These are phyloP conservation scores for Pyricularia grisea DNA, from an alignment of 2,329 filamentous ascomycete species.

Conservation along the genomic window DNA sequence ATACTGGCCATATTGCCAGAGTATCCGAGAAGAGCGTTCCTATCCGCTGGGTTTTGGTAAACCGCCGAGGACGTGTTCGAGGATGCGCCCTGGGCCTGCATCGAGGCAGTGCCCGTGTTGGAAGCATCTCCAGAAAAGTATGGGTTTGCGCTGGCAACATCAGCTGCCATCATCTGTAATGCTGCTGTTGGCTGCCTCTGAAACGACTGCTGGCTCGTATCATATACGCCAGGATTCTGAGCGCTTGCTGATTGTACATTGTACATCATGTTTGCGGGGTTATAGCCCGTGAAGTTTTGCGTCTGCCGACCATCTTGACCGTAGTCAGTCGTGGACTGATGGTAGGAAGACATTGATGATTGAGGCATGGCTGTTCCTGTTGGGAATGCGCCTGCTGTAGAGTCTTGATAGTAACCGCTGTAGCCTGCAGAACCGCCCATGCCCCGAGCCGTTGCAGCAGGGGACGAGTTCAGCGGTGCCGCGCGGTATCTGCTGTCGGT, in stretches of 20 bases:
- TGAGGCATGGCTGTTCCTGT: constrained; percentile 46
- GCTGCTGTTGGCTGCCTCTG: constrained; percentile 61
- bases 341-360: constrained; percentile 41
- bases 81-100: constrained; percentile 40
- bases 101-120: constrained; percentile 43
- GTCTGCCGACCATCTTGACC: constrained; percentile 49
- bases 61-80: constrained; percentile 44
- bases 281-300: constrained; percentile 49
- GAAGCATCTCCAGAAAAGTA: constrained; percentile 67
- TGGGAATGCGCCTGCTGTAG: constrained; percentile 36
- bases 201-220: constrained; percentile 65
- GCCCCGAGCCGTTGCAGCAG: constrained; percentile 28
- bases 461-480: constrained; percentile 38
- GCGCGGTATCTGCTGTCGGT: constrained; percentile 29
- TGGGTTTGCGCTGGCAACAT: constrained; percentile 55
- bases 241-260: constrained; percentile 57
- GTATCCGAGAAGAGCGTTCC: constrained; percentile 42
- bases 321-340: constrained; percentile 51
- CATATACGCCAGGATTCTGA: constrained; percentile 57
- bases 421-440: constrained; percentile 49
- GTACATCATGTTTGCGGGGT: constrained; percentile 69
- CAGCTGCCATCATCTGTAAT: constrained; percentile 61
- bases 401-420: constrained; percentile 50
- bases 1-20: constrained; percentile 35
- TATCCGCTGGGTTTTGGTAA: constrained; percentile 53